Evolutionary conservation across 2,329 filamentous ascomycete genomes (phyloP).

Genomic region (Alternaria solani): DNA sequence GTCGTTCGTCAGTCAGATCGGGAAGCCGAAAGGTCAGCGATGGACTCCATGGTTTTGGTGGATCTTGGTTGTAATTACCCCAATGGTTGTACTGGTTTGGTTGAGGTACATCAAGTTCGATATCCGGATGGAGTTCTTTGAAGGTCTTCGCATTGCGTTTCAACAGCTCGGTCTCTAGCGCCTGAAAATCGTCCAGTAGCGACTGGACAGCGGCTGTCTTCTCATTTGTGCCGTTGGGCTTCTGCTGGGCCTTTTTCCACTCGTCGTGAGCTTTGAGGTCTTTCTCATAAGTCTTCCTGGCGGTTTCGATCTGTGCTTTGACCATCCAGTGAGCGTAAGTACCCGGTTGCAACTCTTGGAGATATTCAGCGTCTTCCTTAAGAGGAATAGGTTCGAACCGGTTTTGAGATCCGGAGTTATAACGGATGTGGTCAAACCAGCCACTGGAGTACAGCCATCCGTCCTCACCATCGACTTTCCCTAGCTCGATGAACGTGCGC

Average conservation of each 20-base stretch:
- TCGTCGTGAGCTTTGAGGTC: slow-evolving; percentile 43
- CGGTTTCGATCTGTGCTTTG: slow-evolving; percentile 54
- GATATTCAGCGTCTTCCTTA: slow-evolving; percentile 59
- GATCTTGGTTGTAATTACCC: slow-evolving; percentile 7
- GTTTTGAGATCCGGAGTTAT: not conserved
- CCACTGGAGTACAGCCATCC: not conserved
- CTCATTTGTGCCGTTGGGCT: slow-evolving; percentile 51
- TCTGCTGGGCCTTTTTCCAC: slow-evolving; percentile 22
- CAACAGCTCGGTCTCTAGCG: slow-evolving; percentile 64
- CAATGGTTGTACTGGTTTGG: not conserved
- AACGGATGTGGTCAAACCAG: not conserved
- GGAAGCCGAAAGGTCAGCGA: slow-evolving; percentile 55
- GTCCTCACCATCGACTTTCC: slow-evolving; percentile 9
- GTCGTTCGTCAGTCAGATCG: slow-evolving; percentile 62
- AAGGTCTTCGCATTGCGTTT: slow-evolving; percentile 72
- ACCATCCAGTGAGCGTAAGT: slow-evolving; percentile 68
- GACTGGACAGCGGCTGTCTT: slow-evolving; percentile 66
- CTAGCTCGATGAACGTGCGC: slow-evolving; percentile 16
- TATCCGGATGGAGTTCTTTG: slow-evolving; percentile 65
- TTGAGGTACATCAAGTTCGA: not conserved
- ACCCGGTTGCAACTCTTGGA: slow-evolving; percentile 59
- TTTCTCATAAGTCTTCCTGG: slow-evolving; percentile 49
- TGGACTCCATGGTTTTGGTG: slow-evolving; percentile 24
- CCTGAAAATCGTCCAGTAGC: slow-evolving; percentile 61
- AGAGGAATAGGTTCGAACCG: slow-evolving; percentile 29